Conservation (phyloP, 371 early-diverging fungal species). For the Mortierella sp. region DNA sequence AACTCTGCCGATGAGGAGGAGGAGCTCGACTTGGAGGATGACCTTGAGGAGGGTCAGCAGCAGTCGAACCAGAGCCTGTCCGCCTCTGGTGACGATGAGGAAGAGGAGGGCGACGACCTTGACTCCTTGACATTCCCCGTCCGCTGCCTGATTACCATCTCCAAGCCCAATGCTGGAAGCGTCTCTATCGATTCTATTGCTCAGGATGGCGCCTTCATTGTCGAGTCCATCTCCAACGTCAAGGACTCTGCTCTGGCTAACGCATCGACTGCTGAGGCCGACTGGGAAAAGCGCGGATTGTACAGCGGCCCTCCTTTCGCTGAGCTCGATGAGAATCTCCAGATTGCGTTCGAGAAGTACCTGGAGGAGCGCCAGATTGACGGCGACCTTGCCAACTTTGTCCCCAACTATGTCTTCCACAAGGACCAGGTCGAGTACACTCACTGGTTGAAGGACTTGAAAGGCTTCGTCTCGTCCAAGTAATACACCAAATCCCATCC, state of each 20-base stretch:
- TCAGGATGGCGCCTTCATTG: constrained; percentile 87
- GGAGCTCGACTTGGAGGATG: constrained; percentile 65
- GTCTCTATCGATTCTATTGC: constrained; percentile 83
- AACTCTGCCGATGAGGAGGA: constrained; percentile 69
- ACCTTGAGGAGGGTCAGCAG: constrained; percentile 50
- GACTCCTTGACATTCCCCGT: constrained; percentile 79
- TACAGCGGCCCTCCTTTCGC: constrained; percentile 94
- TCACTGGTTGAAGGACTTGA: constrained; percentile 85
- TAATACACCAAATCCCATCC: constrained; percentile 3
- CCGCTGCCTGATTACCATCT: constrained; percentile 82
- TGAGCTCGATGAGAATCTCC: constrained; percentile 88
- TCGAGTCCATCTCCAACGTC: constrained; percentile 84
- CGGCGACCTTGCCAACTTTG: constrained; percentile 82
- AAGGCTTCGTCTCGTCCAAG: constrained; percentile 80
- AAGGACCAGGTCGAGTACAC: constrained; percentile 97
- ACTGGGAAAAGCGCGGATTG: constrained; percentile 90
- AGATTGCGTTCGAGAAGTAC: constrained; percentile 84
- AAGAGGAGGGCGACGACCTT: constrained; percentile 57
- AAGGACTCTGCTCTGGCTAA: constrained; percentile 74
- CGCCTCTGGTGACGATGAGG: constrained; percentile 64
- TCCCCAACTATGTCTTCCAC: constrained; percentile 89
- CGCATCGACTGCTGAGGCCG: constrained; percentile 84
- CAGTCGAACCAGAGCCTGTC: constrained; percentile 56
- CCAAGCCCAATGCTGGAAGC: constrained; percentile 82
- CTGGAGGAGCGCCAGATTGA: constrained; percentile 92